Base-by-base conservation (phyloP, 331 rosid genomes). In the Stylosanthes scabra region DNA sequence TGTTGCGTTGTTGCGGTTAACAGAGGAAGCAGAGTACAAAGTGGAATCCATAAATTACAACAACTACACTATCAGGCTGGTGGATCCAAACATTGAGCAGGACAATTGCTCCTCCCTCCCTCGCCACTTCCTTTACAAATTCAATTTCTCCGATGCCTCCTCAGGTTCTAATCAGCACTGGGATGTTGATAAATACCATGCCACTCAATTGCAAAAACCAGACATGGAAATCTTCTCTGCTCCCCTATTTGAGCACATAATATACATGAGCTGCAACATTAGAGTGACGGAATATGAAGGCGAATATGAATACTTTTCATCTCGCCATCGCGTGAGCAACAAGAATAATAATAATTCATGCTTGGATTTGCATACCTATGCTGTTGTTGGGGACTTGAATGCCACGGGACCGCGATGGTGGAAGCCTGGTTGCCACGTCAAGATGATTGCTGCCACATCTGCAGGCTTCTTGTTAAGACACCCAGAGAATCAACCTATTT, bases 11-110 rank as follows among this genome's bases (percentile, higher is more conserved):
- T 20, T 81, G 0, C 25, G 2, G 29, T n/a, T 84, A 14, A 8
- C 42, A 14, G 12, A 1, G 10, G 40, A 27, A 25, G 56, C 56
- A 4, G 56, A 68, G 14, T 82, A 44, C 45, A n/a, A 67, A 1
- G 86, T 85, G 0, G 15, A 47, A 14, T 61, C 44, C 1, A 84
- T 84, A 71, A 56, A 78, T 40, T 84, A 78, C 83, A 25, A 49
- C 1, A 56, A 70, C 49, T 68, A 4, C 71, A 82, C 81, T 0
- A 62, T 85, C 63, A 40, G 85, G 49, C 9, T 74, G 2, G 66
- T 12, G 3, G 81, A 77, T 62, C 71, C 76, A 0, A 31, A 57
- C 0, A 6, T 61, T 52, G 42, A 49, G 27, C 11, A 9, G 1
- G 4, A 1, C 3, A 41, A 67, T 2, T 50, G 47, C 49, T 76